A percentile compares a stretch with the other conserved stretches of the same genome.
These are phyloP conservation scores for Wickerhamomyces sydowiorum DNA, from an alignment of 805 yeast species.

Conservation along the genomic window DNA sequence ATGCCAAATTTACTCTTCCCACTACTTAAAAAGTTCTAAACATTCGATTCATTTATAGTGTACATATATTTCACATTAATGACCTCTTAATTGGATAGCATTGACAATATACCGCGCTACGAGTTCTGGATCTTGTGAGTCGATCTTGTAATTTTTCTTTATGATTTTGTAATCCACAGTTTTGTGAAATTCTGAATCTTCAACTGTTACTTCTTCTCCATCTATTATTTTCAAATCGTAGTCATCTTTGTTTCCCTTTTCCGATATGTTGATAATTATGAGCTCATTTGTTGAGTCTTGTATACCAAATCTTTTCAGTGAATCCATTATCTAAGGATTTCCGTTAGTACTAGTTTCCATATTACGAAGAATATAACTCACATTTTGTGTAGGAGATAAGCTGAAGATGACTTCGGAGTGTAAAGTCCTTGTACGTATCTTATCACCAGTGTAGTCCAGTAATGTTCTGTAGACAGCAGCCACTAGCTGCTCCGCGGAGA, in stretches of 20 bases:
- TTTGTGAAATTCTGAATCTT: conserved; percentile 26
- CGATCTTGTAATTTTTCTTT: conserved; percentile 23
- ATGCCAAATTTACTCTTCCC: too few relatives aligned
- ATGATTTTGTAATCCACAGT: conserved; percentile 29
- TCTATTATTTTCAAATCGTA: conserved; percentile 20
- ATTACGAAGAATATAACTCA: conserved; percentile 37
- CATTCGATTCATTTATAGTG: too few relatives aligned
- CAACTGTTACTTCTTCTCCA: conserved; percentile 30
- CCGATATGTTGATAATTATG: conserved; percentile 45
- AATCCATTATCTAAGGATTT: conserved; percentile 47
- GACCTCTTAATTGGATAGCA: conserved; percentile 45
- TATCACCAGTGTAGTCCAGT: conserved; percentile 40
- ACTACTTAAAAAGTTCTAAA: too few relatives aligned
- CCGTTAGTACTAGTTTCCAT: conserved; percentile 13
- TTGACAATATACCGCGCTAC: conserved; percentile 40
- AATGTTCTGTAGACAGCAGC: conserved; percentile 58
- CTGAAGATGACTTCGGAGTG: conserved; percentile 70
- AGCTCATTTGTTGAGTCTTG: conserved; percentile 40
- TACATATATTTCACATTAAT: conserved; percentile 6
- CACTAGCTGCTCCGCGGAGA: conserved; percentile 56
- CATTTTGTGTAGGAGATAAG: conserved; percentile 64
- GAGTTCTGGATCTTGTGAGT: conserved; percentile 5
- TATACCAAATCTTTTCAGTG: conserved; percentile 66
- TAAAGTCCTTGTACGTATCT: conserved; percentile 54
- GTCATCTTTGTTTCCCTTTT: conserved; percentile 12